phyloP scores from a whole-genome alignment of 2,329 filamentous ascomycete genomes.

The Monosporascus sp. region DNA sequence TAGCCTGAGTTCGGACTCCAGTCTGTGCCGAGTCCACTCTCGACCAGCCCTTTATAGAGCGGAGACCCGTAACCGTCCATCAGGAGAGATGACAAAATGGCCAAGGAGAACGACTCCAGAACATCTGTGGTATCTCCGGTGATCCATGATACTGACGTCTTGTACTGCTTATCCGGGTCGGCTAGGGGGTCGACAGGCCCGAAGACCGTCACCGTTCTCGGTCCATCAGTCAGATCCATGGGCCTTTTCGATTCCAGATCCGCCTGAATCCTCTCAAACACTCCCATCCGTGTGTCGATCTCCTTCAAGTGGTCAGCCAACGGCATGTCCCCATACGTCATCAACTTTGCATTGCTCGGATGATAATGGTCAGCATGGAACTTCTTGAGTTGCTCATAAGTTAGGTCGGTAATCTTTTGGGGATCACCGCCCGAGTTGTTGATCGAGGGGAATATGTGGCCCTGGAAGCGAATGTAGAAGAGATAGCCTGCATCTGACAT shows the following conservation, averaged over 20 bases:
- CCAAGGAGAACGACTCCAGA: slow-evolving; percentile 81
- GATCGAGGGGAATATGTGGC: slow-evolving; percentile 88
- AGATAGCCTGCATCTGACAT: slow-evolving; percentile 97
- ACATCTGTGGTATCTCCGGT: slow-evolving; percentile 78
- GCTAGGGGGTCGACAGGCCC: slow-evolving; percentile 86
- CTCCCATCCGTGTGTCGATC: slow-evolving; percentile 66
- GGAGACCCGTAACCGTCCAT: slow-evolving; percentile 96
- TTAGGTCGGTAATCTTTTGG: slow-evolving; percentile 91
- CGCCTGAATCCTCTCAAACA: slow-evolving; percentile 65
- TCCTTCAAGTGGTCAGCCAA: slow-evolving; percentile 75
- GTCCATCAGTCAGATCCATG: slow-evolving; percentile 62
- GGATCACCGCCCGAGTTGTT: slow-evolving; percentile 97
- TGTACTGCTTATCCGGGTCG: slow-evolving; percentile 80
- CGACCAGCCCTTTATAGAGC: slow-evolving; percentile 81
- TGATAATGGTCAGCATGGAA: slow-evolving; percentile 95
- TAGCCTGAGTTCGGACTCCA: slow-evolving; percentile 95
- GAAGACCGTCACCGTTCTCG: slow-evolving; percentile 63
- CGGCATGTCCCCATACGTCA: slow-evolving; percentile 93
- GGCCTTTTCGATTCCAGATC: slow-evolving; percentile 74
- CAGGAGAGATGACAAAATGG: slow-evolving; percentile 75
- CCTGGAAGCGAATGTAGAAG: slow-evolving; percentile 92
- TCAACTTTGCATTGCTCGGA: slow-evolving; percentile 91
- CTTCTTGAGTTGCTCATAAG: slow-evolving; percentile 78
- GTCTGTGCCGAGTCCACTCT: slow-evolving; percentile 83
- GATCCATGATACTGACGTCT: slow-evolving; percentile 91